phyloP scores from a whole-genome alignment of 371 early-diverging fungal species.

The Rhizopus microsporus region DNA sequence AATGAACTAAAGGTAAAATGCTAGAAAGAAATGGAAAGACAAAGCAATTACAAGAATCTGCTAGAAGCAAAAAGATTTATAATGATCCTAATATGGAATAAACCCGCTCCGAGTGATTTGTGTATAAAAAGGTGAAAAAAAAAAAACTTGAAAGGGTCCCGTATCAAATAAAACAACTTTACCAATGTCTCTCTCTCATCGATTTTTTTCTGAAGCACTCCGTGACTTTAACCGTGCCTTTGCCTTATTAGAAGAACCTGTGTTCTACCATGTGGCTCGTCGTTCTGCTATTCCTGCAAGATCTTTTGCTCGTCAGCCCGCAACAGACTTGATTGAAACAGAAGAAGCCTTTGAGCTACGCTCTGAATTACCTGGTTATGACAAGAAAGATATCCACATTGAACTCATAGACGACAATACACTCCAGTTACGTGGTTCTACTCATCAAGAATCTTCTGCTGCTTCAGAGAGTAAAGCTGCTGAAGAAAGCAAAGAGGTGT shows the following conservation, averaged over 20 bases:
- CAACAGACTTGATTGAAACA: slow-evolving; percentile 26
- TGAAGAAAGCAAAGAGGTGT: no score
- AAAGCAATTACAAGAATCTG: no score
- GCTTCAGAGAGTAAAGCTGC: slow-evolving; percentile 2
- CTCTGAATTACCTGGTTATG: slow-evolving; percentile 27
- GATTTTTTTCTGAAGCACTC: slow-evolving; percentile 36
- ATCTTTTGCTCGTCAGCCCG: slow-evolving; percentile 6
- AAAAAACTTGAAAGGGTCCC: no score
- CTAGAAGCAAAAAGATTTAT: no score
- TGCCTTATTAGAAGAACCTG: slow-evolving; percentile 39
- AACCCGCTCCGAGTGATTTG: no score
- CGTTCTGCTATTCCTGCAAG: slow-evolving; percentile 5
- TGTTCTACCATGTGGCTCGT: slow-evolving; percentile 25
- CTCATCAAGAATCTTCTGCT: neutral
- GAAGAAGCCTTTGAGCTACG: slow-evolving; percentile 21
- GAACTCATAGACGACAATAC: slow-evolving; percentile 26
- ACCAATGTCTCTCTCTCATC: slow-evolving; percentile 30
- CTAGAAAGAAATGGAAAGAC: no score
- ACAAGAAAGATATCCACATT: slow-evolving; percentile 25
- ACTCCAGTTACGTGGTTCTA: slow-evolving; percentile 19
- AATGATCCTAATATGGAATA: no score
- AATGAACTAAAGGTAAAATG: no score
- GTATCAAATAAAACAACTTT: no score
- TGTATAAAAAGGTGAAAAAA: no score
- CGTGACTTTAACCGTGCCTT: slow-evolving; percentile 44